A percentile compares a stretch with the other conserved stretches of the same genome.
Evolutionary conservation across 2,329 filamentous ascomycete genomes (phyloP).

Genomic region (Blastomyces emzantsi): DNA sequence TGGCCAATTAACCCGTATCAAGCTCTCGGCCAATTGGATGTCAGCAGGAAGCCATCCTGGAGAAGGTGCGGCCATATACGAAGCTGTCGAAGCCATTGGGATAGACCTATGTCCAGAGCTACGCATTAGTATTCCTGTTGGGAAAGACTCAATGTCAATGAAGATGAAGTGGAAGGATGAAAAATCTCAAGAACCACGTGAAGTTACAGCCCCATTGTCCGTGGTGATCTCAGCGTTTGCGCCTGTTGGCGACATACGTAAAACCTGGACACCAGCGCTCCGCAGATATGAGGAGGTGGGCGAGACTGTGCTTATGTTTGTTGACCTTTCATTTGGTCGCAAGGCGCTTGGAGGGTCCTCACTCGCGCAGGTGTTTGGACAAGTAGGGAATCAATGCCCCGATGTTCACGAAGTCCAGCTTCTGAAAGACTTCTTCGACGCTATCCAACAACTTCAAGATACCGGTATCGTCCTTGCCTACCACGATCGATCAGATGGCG

Average conservation of each 20-base stretch:
- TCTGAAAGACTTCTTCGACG: constrained; percentile 86
- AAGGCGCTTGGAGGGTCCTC: constrained; percentile 84
- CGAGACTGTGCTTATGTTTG: constrained; percentile 78
- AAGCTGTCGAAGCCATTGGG: constrained; percentile 86
- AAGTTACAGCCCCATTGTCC: constrained; percentile 86
- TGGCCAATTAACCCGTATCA: constrained; percentile 66
- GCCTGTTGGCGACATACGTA: constrained; percentile 68
- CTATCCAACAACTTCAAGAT: constrained; percentile 60
- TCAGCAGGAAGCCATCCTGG: constrained; percentile 88
- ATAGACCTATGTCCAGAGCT: constrained; percentile 85
- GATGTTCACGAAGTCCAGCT: constrained; percentile 75
- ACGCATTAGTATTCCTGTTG: constrained; percentile 90
- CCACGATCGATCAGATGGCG: constrained; percentile 89
- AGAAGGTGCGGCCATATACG: constrained; percentile 84
- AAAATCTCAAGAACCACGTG: constrained; percentile 58
- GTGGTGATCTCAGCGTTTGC: constrained; percentile 87
- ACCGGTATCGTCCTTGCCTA: constrained; percentile 75
- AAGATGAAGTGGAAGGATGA: constrained; percentile 88
- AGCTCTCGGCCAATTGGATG: constrained; percentile 98
- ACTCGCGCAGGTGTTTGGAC: constrained; percentile 77
- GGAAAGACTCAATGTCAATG: constrained; percentile 98
- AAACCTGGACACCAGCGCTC: constrained; percentile 90
- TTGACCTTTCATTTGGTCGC: constrained; percentile 75
- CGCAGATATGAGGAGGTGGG: constrained; percentile 76
- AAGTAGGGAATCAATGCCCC: constrained; percentile 74